Percentiles rank a stretch among this genome's conserved stretches.
These are phyloP conservation scores for Suillus paluster DNA, from an alignment of 768 basidiomycete genomes.

Conservation along the genomic window DNA sequence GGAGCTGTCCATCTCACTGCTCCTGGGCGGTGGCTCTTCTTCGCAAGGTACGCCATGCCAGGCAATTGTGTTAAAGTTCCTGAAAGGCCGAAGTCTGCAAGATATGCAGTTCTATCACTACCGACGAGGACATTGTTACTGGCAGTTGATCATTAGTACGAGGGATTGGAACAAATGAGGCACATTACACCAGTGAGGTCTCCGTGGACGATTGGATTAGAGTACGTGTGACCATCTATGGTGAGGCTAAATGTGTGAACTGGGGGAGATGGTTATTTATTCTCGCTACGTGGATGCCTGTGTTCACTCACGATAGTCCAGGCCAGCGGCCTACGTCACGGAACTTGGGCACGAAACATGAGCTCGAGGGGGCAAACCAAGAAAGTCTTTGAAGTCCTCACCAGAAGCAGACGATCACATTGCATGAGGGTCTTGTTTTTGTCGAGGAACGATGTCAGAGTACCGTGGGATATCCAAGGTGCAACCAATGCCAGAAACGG, in stretches of 20 bases:
- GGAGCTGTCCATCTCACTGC: slow-evolving; percentile 50
- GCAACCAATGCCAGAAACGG: slow-evolving; percentile 23
- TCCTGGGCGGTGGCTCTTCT: slow-evolving; percentile 10
- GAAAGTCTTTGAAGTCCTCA: slow-evolving; percentile 3
- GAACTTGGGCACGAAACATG: not conserved
- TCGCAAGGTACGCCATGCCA: slow-evolving; percentile 17
- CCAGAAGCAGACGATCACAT: slow-evolving; percentile 17
- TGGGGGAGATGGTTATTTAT: not conserved
- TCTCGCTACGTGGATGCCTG: too few relatives aligned
- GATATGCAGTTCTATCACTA: slow-evolving; percentile 38
- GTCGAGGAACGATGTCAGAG: slow-evolving; percentile 17
- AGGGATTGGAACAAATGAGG: not conserved
- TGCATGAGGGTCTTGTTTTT: slow-evolving; percentile 4
- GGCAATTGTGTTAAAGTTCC: slow-evolving; percentile 40
- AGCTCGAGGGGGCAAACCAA: not conserved
- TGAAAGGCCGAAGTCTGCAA: slow-evolving; percentile 52
- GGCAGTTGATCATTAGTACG: not conserved
- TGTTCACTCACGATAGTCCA: not conserved
- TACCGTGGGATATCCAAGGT: slow-evolving; percentile 21
- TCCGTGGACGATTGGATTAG: not conserved
- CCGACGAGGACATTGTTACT: slow-evolving; percentile 37
- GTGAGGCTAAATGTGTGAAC: not conserved
- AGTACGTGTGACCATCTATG: not conserved
- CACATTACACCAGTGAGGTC: slow-evolving; percentile 13
- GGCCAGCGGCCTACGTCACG: not conserved